phyloP scores from a whole-genome alignment of 331 rosid genomes.

The Phaseolus coccineus region DNA sequence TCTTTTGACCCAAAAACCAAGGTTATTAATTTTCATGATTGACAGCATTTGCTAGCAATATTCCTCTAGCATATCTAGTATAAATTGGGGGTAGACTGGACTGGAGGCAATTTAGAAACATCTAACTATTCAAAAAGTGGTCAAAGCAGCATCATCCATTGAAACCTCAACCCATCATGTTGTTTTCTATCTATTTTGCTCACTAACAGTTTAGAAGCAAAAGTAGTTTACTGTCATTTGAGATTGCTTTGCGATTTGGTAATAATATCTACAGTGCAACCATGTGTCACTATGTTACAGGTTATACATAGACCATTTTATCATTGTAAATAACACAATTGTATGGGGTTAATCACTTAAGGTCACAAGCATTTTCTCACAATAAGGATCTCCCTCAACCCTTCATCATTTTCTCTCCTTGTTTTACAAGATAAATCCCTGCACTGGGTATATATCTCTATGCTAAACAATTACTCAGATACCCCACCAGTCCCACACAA shows the following conservation, averaged over 20 bases:
- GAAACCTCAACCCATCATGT: background rate
- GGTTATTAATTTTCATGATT: background rate
- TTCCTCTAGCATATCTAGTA: conserved; percentile 9
- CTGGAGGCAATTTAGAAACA: background rate
- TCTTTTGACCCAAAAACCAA: conserved; percentile 12
- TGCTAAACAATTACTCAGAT: conserved; percentile 14
- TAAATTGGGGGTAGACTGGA: background rate
- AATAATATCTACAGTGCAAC: background rate
- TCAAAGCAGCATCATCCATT: background rate
- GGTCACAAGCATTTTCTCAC: conserved; percentile 14
- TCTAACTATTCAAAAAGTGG: conserved; percentile 9
- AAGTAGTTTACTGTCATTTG: conserved; percentile 10
- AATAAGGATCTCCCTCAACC: background rate
- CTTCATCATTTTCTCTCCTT: background rate
- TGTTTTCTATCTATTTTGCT: conserved; percentile 1
- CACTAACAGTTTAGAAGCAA: background rate
- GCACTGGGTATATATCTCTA: background rate
- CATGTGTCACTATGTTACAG: background rate
- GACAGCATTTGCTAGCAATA: background rate
- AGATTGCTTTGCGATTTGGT: background rate
- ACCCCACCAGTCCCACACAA: background rate
- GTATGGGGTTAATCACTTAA: background rate
- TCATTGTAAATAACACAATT: conserved; percentile 12
- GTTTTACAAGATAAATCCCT: conserved; percentile 27
- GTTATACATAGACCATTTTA: background rate